Evolutionary conservation across 306 rosid genomes (phyloP), one percentile per base, ranked within the genome.

Genomic region (Glycine latifolia): DNA sequence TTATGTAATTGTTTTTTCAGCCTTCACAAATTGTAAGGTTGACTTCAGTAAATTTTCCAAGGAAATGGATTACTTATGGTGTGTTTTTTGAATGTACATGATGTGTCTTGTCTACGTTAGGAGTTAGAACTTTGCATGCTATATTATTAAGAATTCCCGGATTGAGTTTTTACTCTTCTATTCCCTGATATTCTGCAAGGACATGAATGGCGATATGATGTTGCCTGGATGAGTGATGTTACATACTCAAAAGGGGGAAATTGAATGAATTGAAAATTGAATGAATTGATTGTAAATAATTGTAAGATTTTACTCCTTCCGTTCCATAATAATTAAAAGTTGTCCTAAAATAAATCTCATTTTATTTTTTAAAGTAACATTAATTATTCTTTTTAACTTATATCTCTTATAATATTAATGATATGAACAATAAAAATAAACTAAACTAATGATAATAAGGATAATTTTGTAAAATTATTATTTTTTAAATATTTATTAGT

Each of bases 1-100:
- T 69, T 4, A 15, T 73, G 84, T 17, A 53, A 17, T 78, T 86
- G 82, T 69, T 61, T 41, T 26, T 53, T 68, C 68, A 39, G 56
- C 53, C 47, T 44, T 43, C 10, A 43, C 16, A 66, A 73, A 7
- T 2, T 58, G 67, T 75, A 15, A 17, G 9, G 15, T 48, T 60
- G 17, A 13, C 14, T 82, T 74, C 67, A 33, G 82, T 49, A n/a
- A 71, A 46, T 77, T 78, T 67, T 78, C 81, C 82, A n/a, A 61
- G 31, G 65, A 53, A 75, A 63, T 80, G 67, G 62, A 55, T 70
- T 6, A 59, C 14, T 54, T 53, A 49, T 48, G 73, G 55, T 60
- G 46, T 50, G 26, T 15, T 54, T 49, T 63, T 20, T 9, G 44
- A 73, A 60, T 46, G 70, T 50, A 49, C 68, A 56, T 44, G 73